Evolutionary conservation across 345 rosid species (phyloP).

Genomic region (Erodium maritimum): DNA sequence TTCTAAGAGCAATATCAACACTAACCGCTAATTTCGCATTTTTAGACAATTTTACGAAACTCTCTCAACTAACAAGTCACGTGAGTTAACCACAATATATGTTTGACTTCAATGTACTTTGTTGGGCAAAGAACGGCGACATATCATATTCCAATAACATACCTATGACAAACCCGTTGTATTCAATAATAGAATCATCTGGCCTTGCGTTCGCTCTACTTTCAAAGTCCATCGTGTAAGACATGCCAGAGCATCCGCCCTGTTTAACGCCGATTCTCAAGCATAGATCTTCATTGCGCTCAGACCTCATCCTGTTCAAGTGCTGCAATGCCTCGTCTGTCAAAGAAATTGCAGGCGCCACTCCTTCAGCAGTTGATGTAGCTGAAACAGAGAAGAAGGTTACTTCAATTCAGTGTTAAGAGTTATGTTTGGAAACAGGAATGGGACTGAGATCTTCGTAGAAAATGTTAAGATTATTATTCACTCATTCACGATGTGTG

Average conservation of each 20-base stretch:
- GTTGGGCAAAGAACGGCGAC: too few species aligned
- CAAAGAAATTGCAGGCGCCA: constrained; percentile 63
- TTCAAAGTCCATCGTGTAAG: constrained; percentile 92
- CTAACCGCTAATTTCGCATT: too few species aligned
- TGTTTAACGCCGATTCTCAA: constrained; percentile 88
- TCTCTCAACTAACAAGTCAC: too few species aligned
- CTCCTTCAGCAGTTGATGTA: constrained; percentile 37
- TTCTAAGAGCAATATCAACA: too few species aligned
- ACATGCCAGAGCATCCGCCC: constrained; percentile 98
- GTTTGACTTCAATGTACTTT: too few species aligned
- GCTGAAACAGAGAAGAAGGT: constrained; percentile 14
- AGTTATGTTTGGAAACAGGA: too few species aligned
- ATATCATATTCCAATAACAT: not conserved
- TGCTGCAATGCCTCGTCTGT: constrained; percentile 75
- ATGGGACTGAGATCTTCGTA: too few species aligned
- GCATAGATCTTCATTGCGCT: constrained; percentile 60
- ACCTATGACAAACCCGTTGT: constrained; percentile 74
- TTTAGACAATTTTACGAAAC: too few species aligned
- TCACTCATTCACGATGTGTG: too few species aligned
- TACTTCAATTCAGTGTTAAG: not conserved
- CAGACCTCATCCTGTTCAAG: constrained; percentile 66
- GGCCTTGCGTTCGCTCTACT: constrained; percentile 48
- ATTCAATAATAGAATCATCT: constrained; percentile 70
- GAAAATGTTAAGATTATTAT: too few species aligned
- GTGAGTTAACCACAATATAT: too few species aligned